Conservation (phyloP, 1,284 basidiomycete species). For the Papiliotrema fonsecae region DNA sequence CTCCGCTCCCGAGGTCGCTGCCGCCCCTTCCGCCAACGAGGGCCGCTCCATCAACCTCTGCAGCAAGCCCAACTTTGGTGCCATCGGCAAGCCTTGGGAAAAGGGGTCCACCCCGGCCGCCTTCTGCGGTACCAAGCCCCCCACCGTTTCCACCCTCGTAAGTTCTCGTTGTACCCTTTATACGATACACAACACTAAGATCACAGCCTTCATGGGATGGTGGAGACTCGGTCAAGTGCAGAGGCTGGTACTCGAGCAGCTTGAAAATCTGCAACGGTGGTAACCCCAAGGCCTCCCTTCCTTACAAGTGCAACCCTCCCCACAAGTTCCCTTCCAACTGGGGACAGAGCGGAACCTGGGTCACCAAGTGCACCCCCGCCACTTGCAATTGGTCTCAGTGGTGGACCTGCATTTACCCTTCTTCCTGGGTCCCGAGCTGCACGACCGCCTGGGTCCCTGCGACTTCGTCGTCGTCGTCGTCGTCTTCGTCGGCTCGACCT, state of each 20-base stretch:
- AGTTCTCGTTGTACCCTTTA: neutral
- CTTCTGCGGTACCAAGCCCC: constrained; percentile 25
- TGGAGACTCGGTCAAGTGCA: constrained; percentile 21
- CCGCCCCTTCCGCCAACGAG: neutral
- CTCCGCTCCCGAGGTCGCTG: neutral
- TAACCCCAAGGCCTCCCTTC: constrained; percentile 19
- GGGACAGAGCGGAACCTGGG: neutral
- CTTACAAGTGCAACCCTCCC: constrained; percentile 22
- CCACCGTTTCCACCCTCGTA: constrained; percentile 17
- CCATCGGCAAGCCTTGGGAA: constrained; percentile 19
- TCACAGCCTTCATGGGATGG: constrained; percentile 17
- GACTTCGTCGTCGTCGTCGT: neutral
- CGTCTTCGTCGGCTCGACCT: neutral
- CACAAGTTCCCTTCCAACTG: constrained; percentile 13
- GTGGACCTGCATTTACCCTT: constrained; percentile 49
- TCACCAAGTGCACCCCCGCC: constrained; percentile 5
- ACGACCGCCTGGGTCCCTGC: constrained; percentile 7
- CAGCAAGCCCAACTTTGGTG: constrained; percentile 25
- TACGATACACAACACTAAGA: neutral
- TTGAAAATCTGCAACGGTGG: constrained; percentile 26
- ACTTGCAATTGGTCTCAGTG: neutral
- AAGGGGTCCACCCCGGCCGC: constrained; percentile 21
- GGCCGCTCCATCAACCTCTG: constrained; percentile 10
- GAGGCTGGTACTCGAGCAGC: constrained; percentile 4
- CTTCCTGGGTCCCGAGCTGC: constrained; percentile 4